A percentile compares a stretch with the other conserved stretches of the same genome.
phyloP scores from a whole-genome alignment of 129 eudicot genomes.

The Pulicaria dysenterica region DNA sequence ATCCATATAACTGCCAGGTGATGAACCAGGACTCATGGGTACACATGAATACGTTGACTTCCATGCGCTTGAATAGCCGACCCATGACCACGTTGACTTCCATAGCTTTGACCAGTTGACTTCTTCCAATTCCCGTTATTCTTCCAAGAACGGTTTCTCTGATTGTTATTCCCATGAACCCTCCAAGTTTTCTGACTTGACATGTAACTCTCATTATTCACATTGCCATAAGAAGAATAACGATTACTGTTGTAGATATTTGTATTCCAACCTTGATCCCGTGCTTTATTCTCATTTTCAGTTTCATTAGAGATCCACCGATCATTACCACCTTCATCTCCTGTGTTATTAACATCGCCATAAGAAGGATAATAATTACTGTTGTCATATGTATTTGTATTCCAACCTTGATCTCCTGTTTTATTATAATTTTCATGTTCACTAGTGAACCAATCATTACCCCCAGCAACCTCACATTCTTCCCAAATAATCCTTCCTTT shows the following conservation, averaged over 20 bases:
- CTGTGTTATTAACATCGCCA: not conserved
- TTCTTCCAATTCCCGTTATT: constrained; percentile 33
- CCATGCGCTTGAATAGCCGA: constrained; percentile 23
- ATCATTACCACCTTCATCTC: constrained; percentile 2
- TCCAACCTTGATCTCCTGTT: constrained; percentile 40
- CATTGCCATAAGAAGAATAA: constrained; percentile 18
- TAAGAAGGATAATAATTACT: not conserved
- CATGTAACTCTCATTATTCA: constrained; percentile 25
- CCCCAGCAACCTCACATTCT: constrained; percentile 29
- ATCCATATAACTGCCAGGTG: not conserved
- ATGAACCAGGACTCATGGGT: constrained; percentile 10
- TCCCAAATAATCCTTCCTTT: constrained; percentile 28
- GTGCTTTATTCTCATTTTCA: not conserved
- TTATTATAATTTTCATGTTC: constrained; percentile 12
- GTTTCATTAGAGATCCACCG: not conserved
- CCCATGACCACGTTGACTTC: constrained; percentile 23
- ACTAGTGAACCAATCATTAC: constrained; percentile 7
- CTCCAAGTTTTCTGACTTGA: constrained; percentile 29
- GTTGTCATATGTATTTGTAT: constrained; percentile 23
- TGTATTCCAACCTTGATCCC: constrained; percentile 33
- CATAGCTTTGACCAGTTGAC: constrained; percentile 15
- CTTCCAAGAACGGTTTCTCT: constrained; percentile 22
- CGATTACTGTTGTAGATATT: constrained; percentile 14
- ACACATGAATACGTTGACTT: constrained; percentile 24
- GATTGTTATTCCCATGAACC: constrained; percentile 29